Percentiles rank a stretch among this genome's conserved stretches.
These are phyloP conservation scores for Brassica carinata DNA, from an alignment of 345 rosid genomes.

Conservation along the genomic window DNA sequence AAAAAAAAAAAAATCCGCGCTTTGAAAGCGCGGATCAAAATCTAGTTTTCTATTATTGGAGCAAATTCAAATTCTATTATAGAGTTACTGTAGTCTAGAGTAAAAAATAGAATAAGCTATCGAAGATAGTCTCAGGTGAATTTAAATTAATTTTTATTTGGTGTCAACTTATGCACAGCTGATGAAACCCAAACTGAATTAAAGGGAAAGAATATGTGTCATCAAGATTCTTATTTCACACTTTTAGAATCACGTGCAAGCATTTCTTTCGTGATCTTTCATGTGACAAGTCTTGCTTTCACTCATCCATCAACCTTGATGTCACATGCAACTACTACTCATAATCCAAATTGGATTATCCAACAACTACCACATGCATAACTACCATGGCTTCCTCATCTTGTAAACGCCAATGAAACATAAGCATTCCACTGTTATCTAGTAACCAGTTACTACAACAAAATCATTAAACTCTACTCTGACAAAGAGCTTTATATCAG, in stretches of 20 bases:
- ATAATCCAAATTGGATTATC: not conserved
- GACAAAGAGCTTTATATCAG: conserved; percentile 1
- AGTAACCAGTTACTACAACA: not conserved
- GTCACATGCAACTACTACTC: not conserved
- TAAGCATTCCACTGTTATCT: not conserved
- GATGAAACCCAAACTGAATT: conserved; percentile 1
- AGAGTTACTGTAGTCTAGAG: too few relatives aligned
- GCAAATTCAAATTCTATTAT: too few relatives aligned
- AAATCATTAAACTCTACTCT: not conserved
- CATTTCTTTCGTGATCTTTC: conserved; percentile 12
- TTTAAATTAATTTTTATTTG: too few relatives aligned
- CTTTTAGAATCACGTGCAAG: not conserved
- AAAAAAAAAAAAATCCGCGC: too few relatives aligned
- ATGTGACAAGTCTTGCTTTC: not conserved
- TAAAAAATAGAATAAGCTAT: too few relatives aligned
- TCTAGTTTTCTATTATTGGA: too few relatives aligned
- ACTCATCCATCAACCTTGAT: not conserved
- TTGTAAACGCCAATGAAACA: conserved; percentile 7
- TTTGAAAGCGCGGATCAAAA: too few relatives aligned
- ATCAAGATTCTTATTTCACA: too few relatives aligned
- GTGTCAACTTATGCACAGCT: not conserved
- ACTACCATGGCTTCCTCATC: conserved; percentile 1
- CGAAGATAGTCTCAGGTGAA: too few relatives aligned
- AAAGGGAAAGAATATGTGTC: not conserved
- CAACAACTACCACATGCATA: conserved; percentile 1